Evolutionary conservation across 306 rosid genomes (phyloP), one percentile per base, ranked within the genome.

Genomic region (Trichosanthes cucumerina): DNA sequence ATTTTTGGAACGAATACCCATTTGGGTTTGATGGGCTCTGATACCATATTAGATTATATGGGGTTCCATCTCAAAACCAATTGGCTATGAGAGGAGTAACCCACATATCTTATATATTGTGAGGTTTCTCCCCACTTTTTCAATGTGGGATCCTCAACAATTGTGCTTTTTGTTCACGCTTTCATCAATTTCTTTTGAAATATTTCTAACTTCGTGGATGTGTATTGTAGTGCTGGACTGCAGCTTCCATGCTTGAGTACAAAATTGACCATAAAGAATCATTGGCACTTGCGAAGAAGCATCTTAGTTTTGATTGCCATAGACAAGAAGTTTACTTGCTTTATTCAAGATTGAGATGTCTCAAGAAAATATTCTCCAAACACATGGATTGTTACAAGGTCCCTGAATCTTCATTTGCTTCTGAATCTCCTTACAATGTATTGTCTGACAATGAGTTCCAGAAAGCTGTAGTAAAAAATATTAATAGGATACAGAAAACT

Each of bases 141-240:
- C n/a, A n/a, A n/a, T n/a, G n/a, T n/a, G n/a, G n/a, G n/a, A n/a
- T n/a, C n/a, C n/a, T n/a, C n/a, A n/a, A n/a, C n/a, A n/a, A n/a
- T n/a, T 9, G 49, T 49, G 44, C n/a, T 49, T 73, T 13, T 71
- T 46, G 13, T 44, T 23, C 57, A 24, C 19, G 23, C 76, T 41
- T 41, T 49, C 77, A 47, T 47, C 79, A 53, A 52, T 79, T 24
- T 39, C 33, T 39, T 47, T 56, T 57, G 16, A 80, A 68, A 41
- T 36, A 4, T 81, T 58, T 82, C 47, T 78, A 15, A 46, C 70
- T 77, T 57, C 31, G 1, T 18, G 75, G 31, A 83, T 33, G 34
- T 80, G 38, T 52, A 78, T 85, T 83, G 83, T 95, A 93, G 97
- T 83, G 86, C 84, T 91, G 98, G 96, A 88, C 90, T 82, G 96